phyloP scores from a whole-genome alignment of 2,329 filamentous ascomycete species.

The Pseudodiploospora longispora region DNA sequence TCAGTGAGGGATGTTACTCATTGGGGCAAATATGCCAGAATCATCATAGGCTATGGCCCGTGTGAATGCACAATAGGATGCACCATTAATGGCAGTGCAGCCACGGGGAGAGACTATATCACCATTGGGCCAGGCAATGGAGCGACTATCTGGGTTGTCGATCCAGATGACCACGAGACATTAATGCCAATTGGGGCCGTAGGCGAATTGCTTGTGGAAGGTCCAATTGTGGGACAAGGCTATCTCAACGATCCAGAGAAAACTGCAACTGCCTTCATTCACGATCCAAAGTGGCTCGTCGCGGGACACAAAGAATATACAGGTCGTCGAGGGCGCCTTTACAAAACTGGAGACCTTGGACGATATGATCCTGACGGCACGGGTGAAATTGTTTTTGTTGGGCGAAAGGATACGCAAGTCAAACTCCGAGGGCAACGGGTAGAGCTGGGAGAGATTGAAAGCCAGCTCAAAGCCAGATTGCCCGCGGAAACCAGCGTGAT shows the following conservation, averaged over 20 bases:
- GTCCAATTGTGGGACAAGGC: slow-evolving; percentile 39
- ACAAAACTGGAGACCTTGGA: slow-evolving; percentile 14
- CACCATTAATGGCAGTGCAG: slow-evolving; percentile 1
- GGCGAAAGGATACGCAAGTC: slow-evolving; percentile 14
- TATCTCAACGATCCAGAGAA: slow-evolving; percentile 33
- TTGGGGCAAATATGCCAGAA: slow-evolving; percentile 8
- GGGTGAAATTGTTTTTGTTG: slow-evolving; percentile 9
- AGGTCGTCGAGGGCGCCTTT: slow-evolving; percentile 10
- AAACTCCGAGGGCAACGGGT: slow-evolving; percentile 15
- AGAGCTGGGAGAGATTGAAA: slow-evolving; percentile 15
- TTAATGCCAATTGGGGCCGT: slow-evolving; percentile 14
- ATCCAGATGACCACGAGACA: slow-evolving; percentile 12
- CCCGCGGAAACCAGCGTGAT: slow-evolving; percentile 32
- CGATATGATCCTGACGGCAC: slow-evolving; percentile 10
- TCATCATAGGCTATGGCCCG: slow-evolving; percentile 34
- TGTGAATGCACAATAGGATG: slow-evolving; percentile 17
- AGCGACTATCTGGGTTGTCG: slow-evolving; percentile 16
- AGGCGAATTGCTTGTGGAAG: slow-evolving; percentile 30
- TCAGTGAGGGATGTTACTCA: neutral
- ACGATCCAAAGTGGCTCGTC: slow-evolving; percentile 13
- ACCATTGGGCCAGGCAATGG: slow-evolving; percentile 15
- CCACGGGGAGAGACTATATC: slow-evolving; percentile 12
- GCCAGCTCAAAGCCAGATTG: slow-evolving; percentile 16
- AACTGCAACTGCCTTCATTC: slow-evolving; percentile 24
- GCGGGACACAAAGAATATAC: neutral